Conservation (phyloP, 768 basidiomycete species). For the Tulasnella sp. region DNA sequence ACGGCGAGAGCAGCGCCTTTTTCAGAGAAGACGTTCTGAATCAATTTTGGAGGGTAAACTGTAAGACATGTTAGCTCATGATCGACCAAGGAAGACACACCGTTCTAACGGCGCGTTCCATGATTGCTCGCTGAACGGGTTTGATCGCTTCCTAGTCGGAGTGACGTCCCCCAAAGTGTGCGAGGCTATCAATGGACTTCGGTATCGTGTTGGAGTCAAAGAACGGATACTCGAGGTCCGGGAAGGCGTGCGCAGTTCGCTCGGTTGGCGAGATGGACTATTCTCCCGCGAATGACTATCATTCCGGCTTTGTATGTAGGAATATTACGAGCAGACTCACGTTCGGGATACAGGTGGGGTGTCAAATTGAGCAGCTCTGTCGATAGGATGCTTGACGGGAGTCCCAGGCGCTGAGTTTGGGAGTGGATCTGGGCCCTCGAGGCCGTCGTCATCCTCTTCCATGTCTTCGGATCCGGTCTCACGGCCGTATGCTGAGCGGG, state of each 20-base stretch:
- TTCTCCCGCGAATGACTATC: no score
- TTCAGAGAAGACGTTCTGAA: neutral
- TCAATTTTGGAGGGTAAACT: no score
- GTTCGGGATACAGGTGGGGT: neutral
- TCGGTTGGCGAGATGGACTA: no score
- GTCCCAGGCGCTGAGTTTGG: neutral
- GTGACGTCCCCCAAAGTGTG: no score
- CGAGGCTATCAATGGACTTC: neutral
- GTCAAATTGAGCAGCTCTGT: neutral
- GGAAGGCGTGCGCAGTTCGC: no score
- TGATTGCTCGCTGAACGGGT: constrained; percentile 2
- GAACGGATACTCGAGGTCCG: no score
- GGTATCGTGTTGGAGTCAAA: no score
- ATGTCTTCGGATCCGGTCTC: neutral
- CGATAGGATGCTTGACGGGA: no score
- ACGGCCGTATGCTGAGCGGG: constrained; percentile 27
- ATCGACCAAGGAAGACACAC: neutral
- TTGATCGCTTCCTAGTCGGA: neutral
- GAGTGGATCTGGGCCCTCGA: neutral
- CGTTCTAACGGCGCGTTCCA: neutral
- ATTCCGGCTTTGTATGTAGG: no score
- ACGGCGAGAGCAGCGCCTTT: neutral
- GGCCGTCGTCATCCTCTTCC: neutral
- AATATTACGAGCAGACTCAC: neutral
- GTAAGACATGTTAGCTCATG: neutral